phyloP scores from a whole-genome alignment of 2,329 filamentous ascomycete genomes.

The Pseudogymnoascus sp. region DNA sequence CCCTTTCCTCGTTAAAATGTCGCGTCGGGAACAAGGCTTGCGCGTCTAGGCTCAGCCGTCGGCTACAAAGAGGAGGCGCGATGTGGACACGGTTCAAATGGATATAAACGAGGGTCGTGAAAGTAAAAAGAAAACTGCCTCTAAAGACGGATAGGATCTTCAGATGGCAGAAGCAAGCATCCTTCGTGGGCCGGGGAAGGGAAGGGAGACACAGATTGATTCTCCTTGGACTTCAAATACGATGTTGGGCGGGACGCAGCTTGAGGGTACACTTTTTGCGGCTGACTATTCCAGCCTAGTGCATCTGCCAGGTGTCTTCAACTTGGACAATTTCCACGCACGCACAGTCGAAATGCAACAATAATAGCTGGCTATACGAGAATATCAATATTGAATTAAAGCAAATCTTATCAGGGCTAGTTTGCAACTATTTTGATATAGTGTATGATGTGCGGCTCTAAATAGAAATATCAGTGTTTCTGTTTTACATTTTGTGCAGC shows the following conservation, averaged over 20 bases:
- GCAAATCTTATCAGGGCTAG: background rate
- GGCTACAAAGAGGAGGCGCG: background rate
- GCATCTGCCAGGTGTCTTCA: conserved; percentile 9
- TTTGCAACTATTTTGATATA: background rate
- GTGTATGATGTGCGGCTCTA: background rate
- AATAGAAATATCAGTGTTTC: background rate
- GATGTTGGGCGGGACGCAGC: background rate
- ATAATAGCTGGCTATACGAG: background rate
- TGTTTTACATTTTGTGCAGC: conserved; percentile 7
- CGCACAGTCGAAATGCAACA: background rate
- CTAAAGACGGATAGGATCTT: background rate
- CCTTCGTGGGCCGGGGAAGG: background rate
- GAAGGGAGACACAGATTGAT: background rate
- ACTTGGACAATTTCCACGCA: background rate
- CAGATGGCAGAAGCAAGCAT: background rate
- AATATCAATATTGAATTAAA: background rate
- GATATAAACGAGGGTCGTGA: conserved; percentile 3
- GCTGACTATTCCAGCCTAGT: conserved; percentile 5
- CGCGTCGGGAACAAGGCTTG: conserved; percentile 1
- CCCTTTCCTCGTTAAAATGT: background rate
- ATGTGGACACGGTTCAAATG: background rate
- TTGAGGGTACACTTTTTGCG: conserved; percentile 8
- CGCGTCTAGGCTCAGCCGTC: conserved; percentile 5
- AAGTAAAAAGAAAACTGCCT: background rate
- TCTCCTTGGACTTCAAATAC: background rate